Evolutionary conservation across 2,329 filamentous ascomycete species (phyloP).

Genomic region (Colletotrichum sp.): DNA sequence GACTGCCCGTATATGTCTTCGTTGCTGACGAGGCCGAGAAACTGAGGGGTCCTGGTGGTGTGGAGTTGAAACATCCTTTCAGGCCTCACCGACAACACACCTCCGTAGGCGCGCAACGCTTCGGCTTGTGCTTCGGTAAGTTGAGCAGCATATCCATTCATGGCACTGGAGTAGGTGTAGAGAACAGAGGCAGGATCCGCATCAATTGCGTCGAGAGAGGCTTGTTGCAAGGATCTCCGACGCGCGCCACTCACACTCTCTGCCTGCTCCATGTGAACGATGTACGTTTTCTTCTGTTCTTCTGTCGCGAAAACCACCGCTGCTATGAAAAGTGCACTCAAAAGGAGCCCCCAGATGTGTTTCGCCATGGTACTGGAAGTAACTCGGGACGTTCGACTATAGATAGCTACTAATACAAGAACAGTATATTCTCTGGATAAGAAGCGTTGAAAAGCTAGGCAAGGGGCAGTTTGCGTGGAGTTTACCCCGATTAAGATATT

Average conservation of each 20-base stretch:
- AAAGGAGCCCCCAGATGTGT: neutral
- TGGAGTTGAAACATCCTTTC: neutral
- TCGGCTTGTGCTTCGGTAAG: neutral
- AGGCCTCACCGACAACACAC: neutral
- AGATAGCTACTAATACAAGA: neutral
- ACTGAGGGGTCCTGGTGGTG: conserved; percentile 12
- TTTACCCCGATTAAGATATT: neutral
- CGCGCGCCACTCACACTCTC: neutral
- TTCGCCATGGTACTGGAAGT: neutral
- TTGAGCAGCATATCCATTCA: neutral
- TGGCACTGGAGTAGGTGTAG: neutral
- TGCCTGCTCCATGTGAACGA: neutral
- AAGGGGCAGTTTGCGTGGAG: neutral
- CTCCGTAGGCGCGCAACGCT: neutral
- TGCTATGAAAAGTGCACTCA: neutral
- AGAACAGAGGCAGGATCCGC: neutral
- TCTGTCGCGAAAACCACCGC: neutral
- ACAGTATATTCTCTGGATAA: neutral
- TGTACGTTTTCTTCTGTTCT: neutral
- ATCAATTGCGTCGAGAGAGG: neutral
- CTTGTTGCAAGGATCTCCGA: neutral
- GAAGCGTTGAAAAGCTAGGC: neutral
- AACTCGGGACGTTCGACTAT: neutral
- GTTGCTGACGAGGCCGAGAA: conserved; percentile 4
- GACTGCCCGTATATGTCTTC: neutral